These are phyloP conservation scores for Sanguinoderma infundibulare DNA, from an alignment of 1,284 basidiomycete species.

Conservation along the genomic window DNA sequence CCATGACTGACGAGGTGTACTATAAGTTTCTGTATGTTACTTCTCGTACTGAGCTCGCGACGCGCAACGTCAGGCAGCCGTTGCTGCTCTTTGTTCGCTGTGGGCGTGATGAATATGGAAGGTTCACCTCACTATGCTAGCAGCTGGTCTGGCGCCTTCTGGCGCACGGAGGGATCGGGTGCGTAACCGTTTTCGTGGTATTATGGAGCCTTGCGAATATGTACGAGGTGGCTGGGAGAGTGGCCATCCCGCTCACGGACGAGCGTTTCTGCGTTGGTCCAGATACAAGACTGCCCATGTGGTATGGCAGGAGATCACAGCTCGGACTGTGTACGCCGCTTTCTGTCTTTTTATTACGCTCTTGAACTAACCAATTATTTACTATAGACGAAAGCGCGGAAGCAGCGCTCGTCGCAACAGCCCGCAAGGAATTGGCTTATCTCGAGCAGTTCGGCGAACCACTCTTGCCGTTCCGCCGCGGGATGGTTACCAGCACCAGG, in stretches of 20 bases:
- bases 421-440: slow-evolving; percentile 55
- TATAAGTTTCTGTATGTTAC: neutral
- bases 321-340: slow-evolving; percentile 54
- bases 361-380: slow-evolving; percentile 27
- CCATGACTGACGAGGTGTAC: neutral
- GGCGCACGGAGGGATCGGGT: too few species aligned
- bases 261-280: slow-evolving; percentile 54
- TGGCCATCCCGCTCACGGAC: slow-evolving; percentile 42
- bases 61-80: too few species aligned
- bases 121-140: too few species aligned
- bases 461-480: too few species aligned
- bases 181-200: slow-evolving; percentile 8
- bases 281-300: slow-evolving; percentile 38
- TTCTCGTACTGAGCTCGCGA: neutral
- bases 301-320: slow-evolving; percentile 52
- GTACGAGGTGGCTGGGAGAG: slow-evolving; percentile 32
- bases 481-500: too few species aligned
- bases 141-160: too few species aligned
- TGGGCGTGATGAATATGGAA: too few species aligned
- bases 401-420: slow-evolving; percentile 47
- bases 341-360: slow-evolving; percentile 16
- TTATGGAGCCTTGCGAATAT: slow-evolving; percentile 12
- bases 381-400: slow-evolving; percentile 48
- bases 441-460: slow-evolving; percentile 31
- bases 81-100: too few species aligned